A percentile compares a stretch with the other conserved stretches of the same genome.
phyloP scores from a whole-genome alignment of 208 protist genomes.

The Polymyxa betae region DNA sequence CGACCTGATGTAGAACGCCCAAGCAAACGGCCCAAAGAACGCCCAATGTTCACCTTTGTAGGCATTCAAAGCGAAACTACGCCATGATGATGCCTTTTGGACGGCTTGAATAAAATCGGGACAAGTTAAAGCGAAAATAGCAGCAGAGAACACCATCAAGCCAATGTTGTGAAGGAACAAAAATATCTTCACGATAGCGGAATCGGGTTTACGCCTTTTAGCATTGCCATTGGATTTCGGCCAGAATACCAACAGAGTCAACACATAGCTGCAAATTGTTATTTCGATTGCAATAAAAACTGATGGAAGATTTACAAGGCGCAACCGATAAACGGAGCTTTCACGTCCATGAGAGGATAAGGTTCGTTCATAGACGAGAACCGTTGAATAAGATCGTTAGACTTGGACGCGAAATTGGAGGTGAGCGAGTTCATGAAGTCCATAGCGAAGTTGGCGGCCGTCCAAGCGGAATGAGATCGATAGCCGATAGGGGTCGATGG shows the following conservation, averaged over 20 bases:
- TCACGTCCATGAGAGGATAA: background rate
- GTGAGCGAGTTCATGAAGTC: background rate
- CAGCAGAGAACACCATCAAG: background rate
- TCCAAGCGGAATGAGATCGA: background rate
- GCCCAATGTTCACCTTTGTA: constrained; percentile 3
- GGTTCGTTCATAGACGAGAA: background rate
- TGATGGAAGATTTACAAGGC: background rate
- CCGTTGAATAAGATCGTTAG: no score
- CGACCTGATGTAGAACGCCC: constrained; percentile 15
- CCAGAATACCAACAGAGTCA: background rate
- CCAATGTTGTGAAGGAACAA: constrained; percentile 28
- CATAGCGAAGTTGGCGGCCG: background rate
- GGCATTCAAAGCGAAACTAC: background rate
- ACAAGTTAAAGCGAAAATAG: background rate
- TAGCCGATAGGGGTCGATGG: no score
- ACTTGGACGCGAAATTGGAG: background rate
- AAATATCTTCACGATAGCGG: background rate
- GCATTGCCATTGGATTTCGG: background rate
- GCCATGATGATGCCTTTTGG: background rate
- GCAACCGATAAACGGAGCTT: background rate
- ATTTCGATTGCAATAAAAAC: background rate
- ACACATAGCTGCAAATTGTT: background rate
- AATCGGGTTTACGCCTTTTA: background rate
- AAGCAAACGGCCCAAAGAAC: background rate
- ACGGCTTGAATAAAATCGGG: background rate